phyloP scores from a whole-genome alignment of 371 early-diverging fungal genomes.

The Mucor racemosus region DNA sequence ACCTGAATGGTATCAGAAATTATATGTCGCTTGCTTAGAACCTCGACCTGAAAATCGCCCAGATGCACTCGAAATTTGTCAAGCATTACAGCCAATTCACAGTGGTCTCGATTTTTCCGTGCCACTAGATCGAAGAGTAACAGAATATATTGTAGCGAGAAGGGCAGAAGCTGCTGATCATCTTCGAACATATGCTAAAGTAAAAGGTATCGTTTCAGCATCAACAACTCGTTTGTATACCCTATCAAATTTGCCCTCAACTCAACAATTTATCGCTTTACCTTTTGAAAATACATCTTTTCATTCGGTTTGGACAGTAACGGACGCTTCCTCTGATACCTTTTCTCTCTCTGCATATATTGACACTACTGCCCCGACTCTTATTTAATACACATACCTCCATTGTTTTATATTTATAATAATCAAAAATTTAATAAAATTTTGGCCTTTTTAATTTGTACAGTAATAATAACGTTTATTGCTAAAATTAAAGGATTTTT shows the following conservation, averaged over 20 bases:
- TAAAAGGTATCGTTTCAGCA: conserved; percentile 41
- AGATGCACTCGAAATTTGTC: conserved; percentile 39
- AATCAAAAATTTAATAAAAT: background rate
- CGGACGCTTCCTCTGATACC: conserved; percentile 15
- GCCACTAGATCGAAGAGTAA: conserved; percentile 38
- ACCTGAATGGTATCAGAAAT: conserved; percentile 48
- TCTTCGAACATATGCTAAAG: conserved; percentile 42
- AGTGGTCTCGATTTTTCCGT: conserved; percentile 40
- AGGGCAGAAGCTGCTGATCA: conserved; percentile 52
- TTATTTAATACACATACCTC: conserved; percentile 4
- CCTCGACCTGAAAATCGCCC: conserved; percentile 51
- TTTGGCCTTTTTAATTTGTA: background rate
- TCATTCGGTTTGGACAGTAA: conserved; percentile 12
- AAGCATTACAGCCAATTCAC: conserved; percentile 45
- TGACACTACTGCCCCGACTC: conserved; percentile 15
- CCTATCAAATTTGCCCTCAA: conserved; percentile 43
- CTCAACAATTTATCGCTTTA: conserved; percentile 30
- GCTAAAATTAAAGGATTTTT: no score
- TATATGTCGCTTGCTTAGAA: conserved; percentile 47
- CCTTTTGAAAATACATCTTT: conserved; percentile 34
- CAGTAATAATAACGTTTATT: background rate
- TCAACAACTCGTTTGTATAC: conserved; percentile 51
- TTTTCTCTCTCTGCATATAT: conserved; percentile 28
- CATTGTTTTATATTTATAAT: background rate
- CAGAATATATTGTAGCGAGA: conserved; percentile 49